phyloP scores from a whole-genome alignment of 768 basidiomycete genomes.

The Termitomyces sp. region DNA sequence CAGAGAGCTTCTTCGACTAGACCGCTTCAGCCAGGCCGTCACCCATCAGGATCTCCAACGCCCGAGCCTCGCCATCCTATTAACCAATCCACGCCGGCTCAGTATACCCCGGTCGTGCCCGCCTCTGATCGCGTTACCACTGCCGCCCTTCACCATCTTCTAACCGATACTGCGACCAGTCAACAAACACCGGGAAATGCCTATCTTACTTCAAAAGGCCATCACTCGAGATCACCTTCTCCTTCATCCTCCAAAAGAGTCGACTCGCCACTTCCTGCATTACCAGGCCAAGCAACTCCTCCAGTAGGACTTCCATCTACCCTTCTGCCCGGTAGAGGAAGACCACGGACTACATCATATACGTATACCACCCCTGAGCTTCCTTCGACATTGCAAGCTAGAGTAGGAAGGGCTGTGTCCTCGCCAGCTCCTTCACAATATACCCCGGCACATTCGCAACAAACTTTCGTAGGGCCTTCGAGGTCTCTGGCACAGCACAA shows the following conservation, averaged over 20 bases:
- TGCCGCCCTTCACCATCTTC: slow-evolving; percentile 10
- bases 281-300: slow-evolving; percentile 20
- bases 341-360: slow-evolving; percentile 9
- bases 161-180: slow-evolving; percentile 1
- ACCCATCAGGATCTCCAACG: background rate
- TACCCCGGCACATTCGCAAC: slow-evolving; percentile 3
- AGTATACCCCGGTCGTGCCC: background rate
- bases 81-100: background rate
- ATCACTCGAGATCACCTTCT: slow-evolving; percentile 15
- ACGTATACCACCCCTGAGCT: slow-evolving; percentile 16
- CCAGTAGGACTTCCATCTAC: slow-evolving; percentile 14
- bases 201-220: background rate
- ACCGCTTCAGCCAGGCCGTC: background rate
- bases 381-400: slow-evolving; percentile 39
- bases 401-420: slow-evolving; percentile 9
- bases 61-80: background rate
- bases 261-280: slow-evolving; percentile 33
- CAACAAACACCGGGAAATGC: slow-evolving; percentile 2
- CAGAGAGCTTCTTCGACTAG: background rate
- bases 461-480: slow-evolving; percentile 3
- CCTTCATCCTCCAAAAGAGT: slow-evolving; percentile 16
- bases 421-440: background rate
- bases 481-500: background rate
- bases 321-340: slow-evolving; percentile 16
- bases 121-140: slow-evolving; percentile 7